Evolutionary conservation across 106 monocot species (phyloP).

Genomic region (Dendrobium officinale): DNA sequence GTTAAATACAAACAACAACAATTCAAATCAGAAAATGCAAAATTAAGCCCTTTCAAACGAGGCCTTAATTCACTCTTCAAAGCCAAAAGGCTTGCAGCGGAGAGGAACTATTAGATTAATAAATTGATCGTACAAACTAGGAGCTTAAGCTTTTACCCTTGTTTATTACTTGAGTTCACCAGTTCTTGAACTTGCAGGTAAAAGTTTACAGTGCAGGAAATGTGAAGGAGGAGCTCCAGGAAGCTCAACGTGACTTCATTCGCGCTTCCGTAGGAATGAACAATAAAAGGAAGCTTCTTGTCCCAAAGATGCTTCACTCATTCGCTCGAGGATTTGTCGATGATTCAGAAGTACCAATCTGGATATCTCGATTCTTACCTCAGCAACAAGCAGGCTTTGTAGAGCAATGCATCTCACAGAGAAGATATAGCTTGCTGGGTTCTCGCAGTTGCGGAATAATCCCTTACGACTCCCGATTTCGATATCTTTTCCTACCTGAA

Average conservation of each 20-base stretch:
- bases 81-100: too few species aligned
- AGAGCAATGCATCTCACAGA: conserved; percentile 32
- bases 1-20: too few species aligned
- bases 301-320: conserved; percentile 79
- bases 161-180: too few species aligned
- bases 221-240: conserved; percentile 63
- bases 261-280: conserved; percentile 72
- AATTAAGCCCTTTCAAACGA: too few species aligned
- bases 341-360: conserved; percentile 32
- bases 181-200: conserved; percentile 44
- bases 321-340: conserved; percentile 37
- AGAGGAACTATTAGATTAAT: too few species aligned
- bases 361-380: conserved; percentile 49
- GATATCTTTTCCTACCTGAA: conserved; percentile 78
- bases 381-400: conserved; percentile 41
- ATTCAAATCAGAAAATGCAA: too few species aligned
- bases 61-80: too few species aligned
- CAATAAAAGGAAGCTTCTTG: conserved; percentile 72
- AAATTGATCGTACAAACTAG: too few species aligned
- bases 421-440: conserved; percentile 29
- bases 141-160: too few species aligned
- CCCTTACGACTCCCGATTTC: conserved; percentile 68
- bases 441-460: conserved; percentile 41
- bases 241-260: conserved; percentile 66
- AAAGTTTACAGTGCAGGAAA: conserved; percentile 48